These are phyloP conservation scores for Arachis hypogaea DNA, from an alignment of 306 rosid genomes.

Conservation along the genomic window DNA sequence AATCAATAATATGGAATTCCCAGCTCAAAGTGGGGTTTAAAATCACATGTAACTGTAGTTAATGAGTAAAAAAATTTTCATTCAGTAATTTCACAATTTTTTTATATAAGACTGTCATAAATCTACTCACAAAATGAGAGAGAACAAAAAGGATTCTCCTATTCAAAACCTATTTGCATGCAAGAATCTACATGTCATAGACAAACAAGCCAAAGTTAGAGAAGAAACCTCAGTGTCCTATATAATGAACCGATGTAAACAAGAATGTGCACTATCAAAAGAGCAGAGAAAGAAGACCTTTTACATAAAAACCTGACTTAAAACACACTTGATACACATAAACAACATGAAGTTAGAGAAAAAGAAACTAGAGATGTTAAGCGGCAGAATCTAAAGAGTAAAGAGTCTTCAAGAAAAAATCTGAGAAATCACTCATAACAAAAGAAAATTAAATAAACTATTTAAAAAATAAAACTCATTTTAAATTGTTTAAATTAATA, in stretches of 20 bases:
- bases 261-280: too few species aligned
- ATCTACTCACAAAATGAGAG: not conserved
- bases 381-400: too few species aligned
- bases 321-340: too few species aligned
- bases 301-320: too few species aligned
- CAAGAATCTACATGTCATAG: conserved; percentile 55
- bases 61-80: not conserved
- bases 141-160: conserved; percentile 1
- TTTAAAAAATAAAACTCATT: too few species aligned
- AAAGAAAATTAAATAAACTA: too few species aligned
- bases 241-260: too few species aligned
- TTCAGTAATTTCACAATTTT: not conserved
- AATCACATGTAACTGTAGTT: conserved; percentile 14
- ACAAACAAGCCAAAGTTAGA: not conserved
- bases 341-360: conserved; percentile 34
- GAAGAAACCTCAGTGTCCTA: too few species aligned
- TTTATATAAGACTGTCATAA: not conserved
- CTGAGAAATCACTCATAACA: too few species aligned
- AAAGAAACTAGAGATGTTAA: not conserved
- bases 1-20: not conserved
- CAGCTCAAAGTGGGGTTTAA: not conserved
- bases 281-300: too few species aligned
- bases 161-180: not conserved
- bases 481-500: too few species aligned
- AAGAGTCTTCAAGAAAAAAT: too few species aligned